Percentiles rank a stretch among this genome's conserved stretches.
Conservation (phyloP, 352 stramenopile genomes). For the Phytopythium oedochilum region DNA sequence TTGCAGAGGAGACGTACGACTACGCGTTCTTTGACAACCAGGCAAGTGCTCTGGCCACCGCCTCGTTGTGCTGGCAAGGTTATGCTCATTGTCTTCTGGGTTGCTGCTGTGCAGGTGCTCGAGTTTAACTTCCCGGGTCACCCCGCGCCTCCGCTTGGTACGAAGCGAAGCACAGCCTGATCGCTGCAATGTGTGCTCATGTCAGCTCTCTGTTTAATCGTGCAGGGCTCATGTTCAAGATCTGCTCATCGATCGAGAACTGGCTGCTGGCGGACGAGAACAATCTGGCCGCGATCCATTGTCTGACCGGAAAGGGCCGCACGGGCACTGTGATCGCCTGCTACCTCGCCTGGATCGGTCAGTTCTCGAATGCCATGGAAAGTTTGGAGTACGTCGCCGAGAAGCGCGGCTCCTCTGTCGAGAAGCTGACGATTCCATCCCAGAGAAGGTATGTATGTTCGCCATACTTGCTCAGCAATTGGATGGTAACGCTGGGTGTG, state of each 20-base stretch:
- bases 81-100: neutral
- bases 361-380: slow-evolving; percentile 89
- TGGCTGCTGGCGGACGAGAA: slow-evolving; percentile 94
- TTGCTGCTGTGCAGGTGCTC: slow-evolving; percentile 49
- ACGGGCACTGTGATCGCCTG: slow-evolving; percentile 94
- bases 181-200: neutral
- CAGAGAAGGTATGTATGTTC: slow-evolving; percentile 80
- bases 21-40: slow-evolving; percentile 92
- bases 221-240: slow-evolving; percentile 93
- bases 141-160: slow-evolving; percentile 93
- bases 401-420: slow-evolving; percentile 79
- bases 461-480: neutral
- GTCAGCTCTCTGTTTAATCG: neutral
- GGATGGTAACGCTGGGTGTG: neutral
- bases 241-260: slow-evolving; percentile 95
- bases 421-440: slow-evolving; percentile 95
- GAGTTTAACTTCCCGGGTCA: slow-evolving; percentile 97
- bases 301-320: slow-evolving; percentile 94
- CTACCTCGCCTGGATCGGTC: slow-evolving; percentile 95
- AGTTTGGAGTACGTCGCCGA: slow-evolving; percentile 92
- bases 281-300: slow-evolving; percentile 97
- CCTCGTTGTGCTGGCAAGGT: neutral
- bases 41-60: neutral
- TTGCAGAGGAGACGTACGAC: slow-evolving; percentile 94
- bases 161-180: neutral